phyloP scores from a whole-genome alignment of 352 stramenopile species.

The Globisporangium camurandrum region DNA sequence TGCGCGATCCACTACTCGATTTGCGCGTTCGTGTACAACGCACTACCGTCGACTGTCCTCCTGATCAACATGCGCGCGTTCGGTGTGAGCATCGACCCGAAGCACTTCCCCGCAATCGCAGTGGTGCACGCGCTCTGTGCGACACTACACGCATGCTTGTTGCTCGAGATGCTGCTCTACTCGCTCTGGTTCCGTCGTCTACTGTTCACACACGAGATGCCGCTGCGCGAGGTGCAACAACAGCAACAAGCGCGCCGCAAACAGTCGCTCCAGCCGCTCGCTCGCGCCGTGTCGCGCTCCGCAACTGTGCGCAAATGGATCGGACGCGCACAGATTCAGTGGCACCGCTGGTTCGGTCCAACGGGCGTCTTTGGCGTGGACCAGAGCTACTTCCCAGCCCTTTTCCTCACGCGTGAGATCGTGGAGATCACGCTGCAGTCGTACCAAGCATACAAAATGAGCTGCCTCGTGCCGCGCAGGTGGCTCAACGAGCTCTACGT shows the following conservation, averaged over 20 bases:
- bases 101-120: constrained; percentile 7
- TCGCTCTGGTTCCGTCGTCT: constrained; percentile 3
- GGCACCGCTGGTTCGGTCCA: constrained; percentile 1
- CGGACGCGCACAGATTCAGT: not conserved
- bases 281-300: not conserved
- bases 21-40: constrained; percentile 6
- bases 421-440: constrained; percentile 18
- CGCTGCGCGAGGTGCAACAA: not conserved
- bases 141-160: not conserved
- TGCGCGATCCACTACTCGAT: constrained; percentile 5
- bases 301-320: not conserved
- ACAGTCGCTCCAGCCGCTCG: not conserved
- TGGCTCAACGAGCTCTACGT: constrained; percentile 10
- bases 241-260: not conserved
- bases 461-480: constrained; percentile 3
- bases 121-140: constrained; percentile 6
- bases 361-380: constrained; percentile 12
- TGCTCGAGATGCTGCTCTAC: constrained; percentile 8
- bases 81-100: constrained; percentile 10
- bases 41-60: constrained; percentile 8
- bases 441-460: constrained; percentile 18
- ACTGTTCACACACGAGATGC: constrained; percentile 7
- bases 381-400: constrained; percentile 10
- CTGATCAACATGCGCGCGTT: constrained; percentile 12
- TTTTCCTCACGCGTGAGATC: constrained; percentile 17